A percentile compares a stretch with the other conserved stretches of the same genome.
Conservation (phyloP, 164 flowering plant species). For the Liquidambar formosana region DNA sequence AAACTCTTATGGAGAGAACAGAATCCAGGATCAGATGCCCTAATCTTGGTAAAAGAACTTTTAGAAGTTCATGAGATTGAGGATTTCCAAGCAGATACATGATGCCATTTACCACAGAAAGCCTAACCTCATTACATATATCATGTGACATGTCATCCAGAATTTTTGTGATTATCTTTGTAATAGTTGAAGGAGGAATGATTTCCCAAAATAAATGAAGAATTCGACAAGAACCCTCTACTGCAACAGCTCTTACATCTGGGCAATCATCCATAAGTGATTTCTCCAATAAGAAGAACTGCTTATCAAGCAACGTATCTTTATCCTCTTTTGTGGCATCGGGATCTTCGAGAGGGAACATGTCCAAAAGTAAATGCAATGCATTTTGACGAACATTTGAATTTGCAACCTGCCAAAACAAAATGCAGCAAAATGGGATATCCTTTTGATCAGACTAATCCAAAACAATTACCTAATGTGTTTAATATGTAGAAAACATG, state of each 20-base stretch:
- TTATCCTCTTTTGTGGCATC: conserved; percentile 83
- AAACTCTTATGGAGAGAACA: conserved; percentile 52
- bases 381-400: conserved; percentile 96
- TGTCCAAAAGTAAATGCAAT: conserved; percentile 81
- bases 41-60: conserved; percentile 87
- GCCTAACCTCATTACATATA: conserved; percentile 68
- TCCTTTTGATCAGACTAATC: neutral
- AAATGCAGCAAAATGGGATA: neutral
- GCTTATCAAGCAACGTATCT: conserved; percentile 72
- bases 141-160: conserved; percentile 76
- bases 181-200: conserved; percentile 75
- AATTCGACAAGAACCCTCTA: conserved; percentile 90
- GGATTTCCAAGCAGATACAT: conserved; percentile 89
- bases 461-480: neutral
- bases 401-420: conserved; percentile 77
- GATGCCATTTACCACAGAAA: conserved; percentile 77
- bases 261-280: conserved; percentile 85
- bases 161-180: conserved; percentile 62
- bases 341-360: conserved; percentile 98
- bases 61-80: conserved; percentile 87
- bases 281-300: conserved; percentile 76
- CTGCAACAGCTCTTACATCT: conserved; percentile 82
- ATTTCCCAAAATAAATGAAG: conserved; percentile 93
- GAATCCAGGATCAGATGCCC: conserved; percentile 69
- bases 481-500: neutral